Percentiles rank a stretch among this genome's conserved stretches.
Evolutionary conservation across 257 asterid species (phyloP).

Genomic region (Solanum chiquidenum): DNA sequence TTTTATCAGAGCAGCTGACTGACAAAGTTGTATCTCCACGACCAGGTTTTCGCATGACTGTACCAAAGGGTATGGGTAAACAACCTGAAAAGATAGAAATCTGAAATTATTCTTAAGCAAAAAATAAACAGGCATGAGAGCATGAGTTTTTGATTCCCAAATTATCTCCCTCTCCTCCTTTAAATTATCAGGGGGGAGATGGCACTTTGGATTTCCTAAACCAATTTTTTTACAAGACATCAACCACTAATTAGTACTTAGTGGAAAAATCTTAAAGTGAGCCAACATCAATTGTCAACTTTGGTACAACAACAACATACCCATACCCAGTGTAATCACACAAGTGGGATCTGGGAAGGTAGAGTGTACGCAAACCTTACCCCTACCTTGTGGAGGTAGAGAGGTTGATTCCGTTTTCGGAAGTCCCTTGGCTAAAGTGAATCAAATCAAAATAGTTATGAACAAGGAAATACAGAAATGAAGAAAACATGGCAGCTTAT

Average conservation of each 20-base stretch:
- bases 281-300: background rate
- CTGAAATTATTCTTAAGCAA: background rate
- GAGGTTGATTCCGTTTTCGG: background rate
- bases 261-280: background rate
- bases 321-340: background rate
- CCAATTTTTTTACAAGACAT: background rate
- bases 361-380: background rate
- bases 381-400: background rate
- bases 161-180: background rate
- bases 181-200: background rate
- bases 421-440: background rate
- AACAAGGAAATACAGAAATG: background rate
- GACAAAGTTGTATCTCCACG: constrained; percentile 94
- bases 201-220: background rate
- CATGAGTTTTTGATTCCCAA: background rate
- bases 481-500: background rate
- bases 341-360: background rate
- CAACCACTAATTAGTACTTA: background rate
- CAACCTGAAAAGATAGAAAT: constrained; percentile 12
- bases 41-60: constrained; percentile 91
- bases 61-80: constrained; percentile 31
- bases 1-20: constrained; percentile 96
- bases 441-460: background rate
- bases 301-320: background rate
- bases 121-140: background rate